These are phyloP conservation scores for Hyaloscypha hepaticicola DNA, from an alignment of 495 filamentous ascomycete genomes.

Conservation along the genomic window DNA sequence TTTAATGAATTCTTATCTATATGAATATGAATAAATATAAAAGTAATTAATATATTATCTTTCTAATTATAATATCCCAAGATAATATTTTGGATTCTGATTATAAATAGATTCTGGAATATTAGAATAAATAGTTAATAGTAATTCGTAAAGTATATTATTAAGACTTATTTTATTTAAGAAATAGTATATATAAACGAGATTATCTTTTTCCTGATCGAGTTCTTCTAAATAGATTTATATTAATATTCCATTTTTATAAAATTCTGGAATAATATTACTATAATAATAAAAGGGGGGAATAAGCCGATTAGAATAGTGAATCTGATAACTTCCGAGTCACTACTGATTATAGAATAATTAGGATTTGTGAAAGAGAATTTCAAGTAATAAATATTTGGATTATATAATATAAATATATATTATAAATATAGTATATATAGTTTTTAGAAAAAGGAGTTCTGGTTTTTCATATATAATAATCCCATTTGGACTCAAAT, in stretches of 20 bases:
- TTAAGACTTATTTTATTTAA: background rate
- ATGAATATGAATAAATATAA: background rate
- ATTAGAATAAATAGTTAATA: background rate
- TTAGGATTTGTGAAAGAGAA: too few relatives aligned
- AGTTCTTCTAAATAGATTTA: background rate
- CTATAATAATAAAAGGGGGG: background rate
- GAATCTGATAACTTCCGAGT: too few relatives aligned
- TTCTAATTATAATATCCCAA: background rate
- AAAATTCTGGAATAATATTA: background rate
- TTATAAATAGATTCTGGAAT: background rate
- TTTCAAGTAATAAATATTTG: too few relatives aligned
- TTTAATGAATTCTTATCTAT: background rate
- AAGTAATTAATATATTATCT: background rate
- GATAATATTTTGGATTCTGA: background rate
- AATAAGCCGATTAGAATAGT: too few relatives aligned
- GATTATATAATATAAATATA: too few relatives aligned
- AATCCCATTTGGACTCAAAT: too few relatives aligned
- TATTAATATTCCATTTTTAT: background rate
- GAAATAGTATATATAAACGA: background rate
- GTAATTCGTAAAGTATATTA: background rate
- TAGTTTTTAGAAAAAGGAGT: too few relatives aligned
- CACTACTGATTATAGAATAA: too few relatives aligned
- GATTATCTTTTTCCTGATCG: background rate
- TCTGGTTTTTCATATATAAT: too few relatives aligned
- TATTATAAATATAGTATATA: too few relatives aligned